Base-by-base conservation (phyloP, 352 stramenopile species). In the Blastocystis sp. region DNA sequence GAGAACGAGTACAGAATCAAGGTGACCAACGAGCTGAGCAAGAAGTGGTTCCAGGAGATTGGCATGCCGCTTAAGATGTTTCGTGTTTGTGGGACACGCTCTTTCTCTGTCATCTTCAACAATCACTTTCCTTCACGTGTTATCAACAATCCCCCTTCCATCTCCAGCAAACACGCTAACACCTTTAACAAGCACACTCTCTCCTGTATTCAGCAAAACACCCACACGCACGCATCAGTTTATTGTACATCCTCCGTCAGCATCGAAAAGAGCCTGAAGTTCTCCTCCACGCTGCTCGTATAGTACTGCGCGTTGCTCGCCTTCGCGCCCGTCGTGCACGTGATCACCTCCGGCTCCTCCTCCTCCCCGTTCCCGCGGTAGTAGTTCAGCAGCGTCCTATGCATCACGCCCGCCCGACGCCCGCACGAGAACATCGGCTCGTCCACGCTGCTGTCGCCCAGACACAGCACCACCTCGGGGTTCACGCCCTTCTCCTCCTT, bases 361-460 rank as follows among this genome's bases (percentile, higher is more conserved):
- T 84, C 74, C 2, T 62, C 60, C 40, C 11, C 11, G 5, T 21
- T 67, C 9, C 52, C 38, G n/a, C 11, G n/a, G 43, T 52, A 84
- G 21, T 69, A 40, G 28, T 84, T 84, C 53, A 69, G 74, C 1
- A 84, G 52, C 65, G 65, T 59, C 14, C 74, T 84, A 84, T 28
- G 34, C 59, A 1, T 66, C 14, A 84, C n/a, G 56, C 60, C 43
- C 2, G 53, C 48, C 4, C 40, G 10, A 19, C 41, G 52, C 28
- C 0, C 9, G 53, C 69, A 84, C 74, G 48, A 53, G 45, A 84
- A 84, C 74, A 84, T 84, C 5, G 74, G 74, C 53, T 88, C 78
- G 45, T 88, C 78, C 19, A 88, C 67, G 9, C 11, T 66, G 56
- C 78, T 88, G 45, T 88, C 78, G 1, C 78, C 78, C 64, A 88